Percentiles rank a stretch among this genome's conserved stretches.
These are phyloP conservation scores for Phytophthora multivora DNA, from an alignment of 352 stramenopile genomes.

Conservation along the genomic window DNA sequence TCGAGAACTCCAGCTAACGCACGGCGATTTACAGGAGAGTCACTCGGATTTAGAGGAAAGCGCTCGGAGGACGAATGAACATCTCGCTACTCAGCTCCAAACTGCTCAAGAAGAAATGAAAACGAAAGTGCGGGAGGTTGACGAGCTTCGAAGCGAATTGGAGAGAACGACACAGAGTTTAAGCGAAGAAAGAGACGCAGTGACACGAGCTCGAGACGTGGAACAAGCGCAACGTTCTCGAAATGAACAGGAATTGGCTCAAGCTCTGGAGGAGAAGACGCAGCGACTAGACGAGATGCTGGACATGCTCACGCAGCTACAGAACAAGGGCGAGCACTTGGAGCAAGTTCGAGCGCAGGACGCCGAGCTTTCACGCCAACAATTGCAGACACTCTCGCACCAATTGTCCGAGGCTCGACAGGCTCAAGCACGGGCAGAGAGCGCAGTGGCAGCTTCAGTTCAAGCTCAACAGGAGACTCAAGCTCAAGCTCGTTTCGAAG, in stretches of 20 bases:
- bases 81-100: slow-evolving; percentile 40
- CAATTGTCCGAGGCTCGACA: slow-evolving; percentile 28
- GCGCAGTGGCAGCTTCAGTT: slow-evolving; percentile 11
- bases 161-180: slow-evolving; percentile 10
- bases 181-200: slow-evolving; percentile 27
- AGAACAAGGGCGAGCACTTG: slow-evolving; percentile 50
- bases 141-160: slow-evolving; percentile 21
- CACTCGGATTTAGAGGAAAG: slow-evolving; percentile 50
- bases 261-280: slow-evolving; percentile 53
- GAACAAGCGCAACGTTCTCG: slow-evolving; percentile 43
- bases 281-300: slow-evolving; percentile 67
- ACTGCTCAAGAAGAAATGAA: slow-evolving; percentile 23
- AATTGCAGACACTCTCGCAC: slow-evolving; percentile 17
- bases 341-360: slow-evolving; percentile 54
- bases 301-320: slow-evolving; percentile 61
- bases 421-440: slow-evolving; percentile 24
- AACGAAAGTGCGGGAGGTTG: slow-evolving; percentile 16
- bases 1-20: slow-evolving; percentile 53
- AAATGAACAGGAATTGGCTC: slow-evolving; percentile 33
- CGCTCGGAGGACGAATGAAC: slow-evolving; percentile 39
- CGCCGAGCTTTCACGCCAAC: slow-evolving; percentile 35
- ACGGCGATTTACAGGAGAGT: slow-evolving; percentile 63
- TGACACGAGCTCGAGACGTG: slow-evolving; percentile 17
- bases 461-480: slow-evolving; percentile 29
- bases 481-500: slow-evolving; percentile 23